Evolutionary conservation across 306 rosid species (phyloP), one percentile per base, ranked within the genome.

Genomic region (Comarum palustre): DNA sequence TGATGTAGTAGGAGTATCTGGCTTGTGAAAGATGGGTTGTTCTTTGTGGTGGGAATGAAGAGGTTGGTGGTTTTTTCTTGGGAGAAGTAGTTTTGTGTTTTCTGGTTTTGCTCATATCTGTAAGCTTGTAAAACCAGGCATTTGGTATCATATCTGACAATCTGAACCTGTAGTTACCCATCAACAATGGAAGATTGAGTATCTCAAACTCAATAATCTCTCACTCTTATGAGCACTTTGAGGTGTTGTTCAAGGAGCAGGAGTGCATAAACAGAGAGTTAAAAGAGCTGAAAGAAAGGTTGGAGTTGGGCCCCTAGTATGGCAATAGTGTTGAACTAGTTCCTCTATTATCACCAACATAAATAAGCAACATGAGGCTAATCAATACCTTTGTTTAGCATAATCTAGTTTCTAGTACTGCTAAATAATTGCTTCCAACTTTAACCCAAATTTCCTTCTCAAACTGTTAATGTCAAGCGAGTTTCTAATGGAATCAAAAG

Each of bases 41-140:
- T 70, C 81, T 86, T 1, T 87, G 82, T 45, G 82, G 52, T 42
- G 81, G 38, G 14, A 73, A 57, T 64, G 81, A 72, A 54, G 93
- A 77, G 42, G 74, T 62, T 50, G 47, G 75, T 59, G 48, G 75
- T 63, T 90, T 90, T 79, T 75, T 85, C 81, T 84, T 86, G 68
- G 74, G 71, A 36, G 51, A 39, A 67, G 43, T 39, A 39, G 38
- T 79, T 76, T 76, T 80, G 59, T 66, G 78, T 68, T 87, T 87
- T 79, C 76, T 88, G 82, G 87, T 79, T 72, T 32, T 76, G 84
- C 86, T 79, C 90, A 84, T 88, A 80, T 87, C 86, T 80, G 81
- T 90, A 78, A 92, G 96, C 84, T 87, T 87, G 84, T 88, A 87
- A 75, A 92, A 92, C 96, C 97, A 89, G 69, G 92, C 92, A 87